Conservation (phyloP, 768 basidiomycete species). For the Mycena indigotica region DNA sequence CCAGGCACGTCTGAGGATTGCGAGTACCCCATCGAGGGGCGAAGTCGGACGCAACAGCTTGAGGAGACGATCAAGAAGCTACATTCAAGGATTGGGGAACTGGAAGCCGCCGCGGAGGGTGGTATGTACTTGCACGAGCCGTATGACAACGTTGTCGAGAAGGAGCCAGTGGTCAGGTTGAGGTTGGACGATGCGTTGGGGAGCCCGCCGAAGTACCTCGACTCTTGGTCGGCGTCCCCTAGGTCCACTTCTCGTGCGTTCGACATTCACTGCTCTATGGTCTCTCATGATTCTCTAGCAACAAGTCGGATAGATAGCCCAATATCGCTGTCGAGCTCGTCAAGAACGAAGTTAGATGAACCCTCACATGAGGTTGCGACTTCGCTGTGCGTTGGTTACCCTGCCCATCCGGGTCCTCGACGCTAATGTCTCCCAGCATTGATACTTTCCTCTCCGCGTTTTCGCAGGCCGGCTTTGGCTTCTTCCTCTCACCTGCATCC, state of each 20-base stretch:
- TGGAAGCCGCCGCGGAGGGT: conserved; percentile 36
- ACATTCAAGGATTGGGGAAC: conserved; percentile 43
- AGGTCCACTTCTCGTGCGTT: neutral
- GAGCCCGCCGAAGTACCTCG: neutral
- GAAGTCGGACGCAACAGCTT: conserved; percentile 46
- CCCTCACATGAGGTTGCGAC: neutral
- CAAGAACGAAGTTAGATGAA: conserved; percentile 1
- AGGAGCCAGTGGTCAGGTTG: conserved; percentile 1
- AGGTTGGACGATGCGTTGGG: too few species aligned
- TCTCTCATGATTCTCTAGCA: neutral
- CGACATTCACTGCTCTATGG: neutral
- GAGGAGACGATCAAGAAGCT: conserved; percentile 50
- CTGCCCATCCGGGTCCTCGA: conserved; percentile 28
- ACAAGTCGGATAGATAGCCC: neutral
- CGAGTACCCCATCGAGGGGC: conserved; percentile 52
- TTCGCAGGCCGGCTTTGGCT: conserved; percentile 51
- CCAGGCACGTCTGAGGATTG: conserved; percentile 51
- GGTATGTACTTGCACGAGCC: conserved; percentile 21
- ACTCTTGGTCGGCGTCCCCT: neutral
- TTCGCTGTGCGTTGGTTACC: conserved; percentile 22
- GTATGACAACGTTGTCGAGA: conserved; percentile 12
- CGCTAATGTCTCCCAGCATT: conserved; percentile 18
- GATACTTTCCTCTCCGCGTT: conserved; percentile 43
- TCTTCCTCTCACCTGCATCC: conserved; percentile 52
- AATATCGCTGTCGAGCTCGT: neutral